These are phyloP conservation scores for Kokia cookei DNA, from an alignment of 441 rosid genomes.

Conservation along the genomic window DNA sequence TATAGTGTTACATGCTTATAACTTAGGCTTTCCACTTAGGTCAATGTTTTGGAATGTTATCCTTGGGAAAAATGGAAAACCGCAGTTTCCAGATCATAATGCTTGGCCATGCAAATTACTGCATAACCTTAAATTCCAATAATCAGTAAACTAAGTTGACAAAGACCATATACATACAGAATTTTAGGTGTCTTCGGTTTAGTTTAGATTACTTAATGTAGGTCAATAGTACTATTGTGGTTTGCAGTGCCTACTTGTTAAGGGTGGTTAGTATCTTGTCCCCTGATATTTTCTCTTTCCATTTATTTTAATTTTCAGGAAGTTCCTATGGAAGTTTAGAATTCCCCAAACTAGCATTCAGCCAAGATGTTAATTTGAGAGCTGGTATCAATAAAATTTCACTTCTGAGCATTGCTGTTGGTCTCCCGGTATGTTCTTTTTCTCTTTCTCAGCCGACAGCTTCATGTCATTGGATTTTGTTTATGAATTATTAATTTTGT, in stretches of 20 bases:
- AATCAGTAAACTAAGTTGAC: neutral
- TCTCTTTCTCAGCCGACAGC: neutral
- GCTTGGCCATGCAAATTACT: neutral
- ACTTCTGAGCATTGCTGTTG: slow-evolving; percentile 86
- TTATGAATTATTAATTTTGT: neutral
- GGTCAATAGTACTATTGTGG: neutral
- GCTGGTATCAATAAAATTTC: slow-evolving; percentile 80
- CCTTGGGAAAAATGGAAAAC: neutral
- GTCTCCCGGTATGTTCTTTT: slow-evolving; percentile 69
- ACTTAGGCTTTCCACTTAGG: neutral
- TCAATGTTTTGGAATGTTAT: neutral
- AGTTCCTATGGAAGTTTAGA: slow-evolving; percentile 81
- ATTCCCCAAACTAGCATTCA: slow-evolving; percentile 71
- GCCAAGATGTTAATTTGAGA: slow-evolving; percentile 54
- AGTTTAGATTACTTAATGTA: neutral
- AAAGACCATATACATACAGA: neutral
- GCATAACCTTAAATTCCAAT: neutral
- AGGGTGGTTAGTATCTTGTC: neutral
- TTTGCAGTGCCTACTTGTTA: neutral
- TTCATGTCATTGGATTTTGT: neutral
- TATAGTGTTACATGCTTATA: neutral
- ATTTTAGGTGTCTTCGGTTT: neutral
- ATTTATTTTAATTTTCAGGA: slow-evolving; percentile 38
- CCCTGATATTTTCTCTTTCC: neutral
- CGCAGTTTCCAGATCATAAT: neutral